Conservation (phyloP, 2,329 filamentous ascomycete genomes). For the Colletotrichum euphorbiae region DNA sequence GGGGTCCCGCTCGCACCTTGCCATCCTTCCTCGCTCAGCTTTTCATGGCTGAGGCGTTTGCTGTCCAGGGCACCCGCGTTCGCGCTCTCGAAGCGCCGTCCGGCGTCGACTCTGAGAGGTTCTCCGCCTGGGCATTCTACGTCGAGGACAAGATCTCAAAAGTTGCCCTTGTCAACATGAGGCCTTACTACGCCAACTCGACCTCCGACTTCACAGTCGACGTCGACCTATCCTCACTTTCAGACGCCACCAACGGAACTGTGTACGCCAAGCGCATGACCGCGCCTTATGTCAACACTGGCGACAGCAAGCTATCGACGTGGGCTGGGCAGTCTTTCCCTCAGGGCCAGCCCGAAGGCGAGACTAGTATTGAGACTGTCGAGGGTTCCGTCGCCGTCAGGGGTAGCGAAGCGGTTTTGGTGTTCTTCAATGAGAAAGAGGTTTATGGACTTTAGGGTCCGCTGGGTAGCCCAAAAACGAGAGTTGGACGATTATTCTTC, state of each 20-base stretch:
- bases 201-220: conserved; percentile 13
- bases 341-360: conserved; percentile 6
- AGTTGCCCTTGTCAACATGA: conserved; percentile 26
- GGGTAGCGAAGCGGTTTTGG: conserved; percentile 11
- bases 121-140: conserved; percentile 28
- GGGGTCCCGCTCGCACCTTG: conserved; percentile 30
- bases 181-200: conserved; percentile 27
- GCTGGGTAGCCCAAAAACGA: too few relatives aligned
- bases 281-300: conserved; percentile 26
- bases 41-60: conserved; percentile 39
- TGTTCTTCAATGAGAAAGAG: conserved; percentile 1
- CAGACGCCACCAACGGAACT: rapidly evolving
- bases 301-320: neutral
- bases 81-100: conserved; percentile 8
- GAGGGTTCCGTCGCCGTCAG: neutral
- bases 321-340: conserved; percentile 29
- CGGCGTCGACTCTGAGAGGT: neutral
- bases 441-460: neutral
- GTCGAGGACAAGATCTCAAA: neutral
- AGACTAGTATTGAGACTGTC: neutral
- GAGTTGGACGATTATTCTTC: too few relatives aligned
- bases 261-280: conserved; percentile 24
- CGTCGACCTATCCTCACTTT: neutral
- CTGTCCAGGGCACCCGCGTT: conserved; percentile 3
- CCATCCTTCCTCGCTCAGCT: conserved; percentile 37